phyloP scores from a whole-genome alignment of 176 grass and related monocot genomes.

The Oryza australiensis region DNA sequence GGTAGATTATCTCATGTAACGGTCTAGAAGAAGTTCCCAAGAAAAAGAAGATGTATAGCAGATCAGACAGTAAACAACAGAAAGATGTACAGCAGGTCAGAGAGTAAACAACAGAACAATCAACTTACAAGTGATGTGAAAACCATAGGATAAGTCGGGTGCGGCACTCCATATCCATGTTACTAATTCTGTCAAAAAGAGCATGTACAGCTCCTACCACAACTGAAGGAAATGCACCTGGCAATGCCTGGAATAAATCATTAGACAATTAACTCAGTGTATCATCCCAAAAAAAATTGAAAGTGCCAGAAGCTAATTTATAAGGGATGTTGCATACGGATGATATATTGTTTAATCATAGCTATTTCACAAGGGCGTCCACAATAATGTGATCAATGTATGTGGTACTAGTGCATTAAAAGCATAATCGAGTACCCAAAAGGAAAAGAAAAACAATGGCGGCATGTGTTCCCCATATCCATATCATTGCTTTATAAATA shows the following conservation, averaged over 20 bases:
- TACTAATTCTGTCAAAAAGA: conserved; percentile 93
- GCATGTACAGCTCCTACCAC: conserved; percentile 94
- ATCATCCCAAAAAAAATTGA: conserved; percentile 12
- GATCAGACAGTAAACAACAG: conserved; percentile 12
- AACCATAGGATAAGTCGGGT: conserved; percentile 98
- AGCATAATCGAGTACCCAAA: background rate
- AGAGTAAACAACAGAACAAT: conserved; percentile 17
- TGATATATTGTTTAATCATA: conserved; percentile 2
- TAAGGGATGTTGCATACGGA: background rate
- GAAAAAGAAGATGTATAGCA: background rate
- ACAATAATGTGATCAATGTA: background rate
- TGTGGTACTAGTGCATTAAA: background rate
- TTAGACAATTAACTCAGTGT: conserved; percentile 34
- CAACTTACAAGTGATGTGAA: conserved; percentile 97
- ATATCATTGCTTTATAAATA: conserved; percentile 3
- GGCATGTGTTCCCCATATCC: conserved; percentile 5
- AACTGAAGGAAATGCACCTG: conserved; percentile 96
- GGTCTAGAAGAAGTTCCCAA: background rate
- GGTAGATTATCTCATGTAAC: conserved; percentile 25
- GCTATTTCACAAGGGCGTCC: background rate
- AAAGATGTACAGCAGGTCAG: background rate
- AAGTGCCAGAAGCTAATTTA: background rate
- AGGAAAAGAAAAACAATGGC: background rate
- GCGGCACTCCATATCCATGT: conserved; percentile 93
- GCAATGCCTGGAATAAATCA: conserved; percentile 73